These are phyloP conservation scores for Zopfia rhizophila DNA, from an alignment of 2,329 filamentous ascomycete species.

Conservation along the genomic window DNA sequence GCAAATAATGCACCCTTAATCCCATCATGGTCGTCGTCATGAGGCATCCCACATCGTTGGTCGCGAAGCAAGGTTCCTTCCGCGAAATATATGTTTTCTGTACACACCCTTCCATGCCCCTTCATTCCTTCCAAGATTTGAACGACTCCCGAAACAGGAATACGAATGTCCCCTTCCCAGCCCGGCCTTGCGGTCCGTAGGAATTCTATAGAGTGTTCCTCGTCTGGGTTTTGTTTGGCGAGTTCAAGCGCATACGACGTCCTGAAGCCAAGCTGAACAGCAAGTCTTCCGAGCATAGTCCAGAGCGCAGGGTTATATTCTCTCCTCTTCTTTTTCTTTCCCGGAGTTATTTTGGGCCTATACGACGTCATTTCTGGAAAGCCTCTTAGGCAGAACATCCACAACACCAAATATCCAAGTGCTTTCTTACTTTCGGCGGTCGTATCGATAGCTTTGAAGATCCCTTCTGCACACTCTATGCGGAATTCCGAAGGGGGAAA, in stretches of 20 bases:
- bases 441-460: not conserved
- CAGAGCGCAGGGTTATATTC: slow-evolving; percentile 15
- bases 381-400: slow-evolving; percentile 25
- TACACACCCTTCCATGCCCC: not conserved
- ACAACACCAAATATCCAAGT: slow-evolving; percentile 21
- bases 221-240: slow-evolving; percentile 4
- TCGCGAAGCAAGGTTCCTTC: not conserved
- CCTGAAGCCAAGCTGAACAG: slow-evolving; percentile 18
- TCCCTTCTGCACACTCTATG: slow-evolving; percentile 14
- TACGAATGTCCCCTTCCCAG: slow-evolving; percentile 3
- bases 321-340: slow-evolving; percentile 5
- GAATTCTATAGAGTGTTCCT: slow-evolving; percentile 12
- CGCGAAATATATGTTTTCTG: not conserved
- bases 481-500: slow-evolving; percentile 8
- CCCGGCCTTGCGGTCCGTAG: slow-evolving; percentile 6
- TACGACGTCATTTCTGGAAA: slow-evolving; percentile 23
- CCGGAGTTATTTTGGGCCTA: slow-evolving; percentile 10
- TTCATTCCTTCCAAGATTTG: not conserved
- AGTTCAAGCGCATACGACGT: slow-evolving; percentile 11
- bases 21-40: slow-evolving; percentile 6
- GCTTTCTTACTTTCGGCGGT: not conserved
- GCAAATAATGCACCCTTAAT: slow-evolving; percentile 2
- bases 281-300: slow-evolving; percentile 14
- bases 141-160: not conserved
- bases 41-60: slow-evolving; percentile 4